Evolutionary conservation across 352 stramenopile species (phyloP).

Genomic region (Pythium biforme): DNA sequence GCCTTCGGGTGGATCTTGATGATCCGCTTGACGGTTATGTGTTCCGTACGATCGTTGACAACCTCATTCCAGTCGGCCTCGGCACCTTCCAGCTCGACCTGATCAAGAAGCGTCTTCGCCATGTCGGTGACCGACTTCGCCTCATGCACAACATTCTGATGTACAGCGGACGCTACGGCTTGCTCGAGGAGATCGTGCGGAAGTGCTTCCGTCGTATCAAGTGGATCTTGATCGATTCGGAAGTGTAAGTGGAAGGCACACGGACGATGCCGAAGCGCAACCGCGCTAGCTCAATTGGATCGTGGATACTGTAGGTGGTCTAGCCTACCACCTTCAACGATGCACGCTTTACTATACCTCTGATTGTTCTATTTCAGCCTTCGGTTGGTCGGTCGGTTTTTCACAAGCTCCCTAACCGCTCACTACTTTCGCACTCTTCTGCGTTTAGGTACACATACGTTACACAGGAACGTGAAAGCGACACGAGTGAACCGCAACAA

Average conservation of each 20-base stretch:
- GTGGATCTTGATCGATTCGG: slow-evolving; percentile 91
- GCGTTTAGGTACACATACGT: neutral
- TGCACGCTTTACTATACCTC: neutral
- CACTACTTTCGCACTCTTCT: neutral
- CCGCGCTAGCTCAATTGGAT: slow-evolving; percentile 1
- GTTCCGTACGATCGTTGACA: slow-evolving; percentile 86
- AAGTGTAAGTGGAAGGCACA: slow-evolving; percentile 51
- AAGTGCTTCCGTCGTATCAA: slow-evolving; percentile 92
- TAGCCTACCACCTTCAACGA: neutral
- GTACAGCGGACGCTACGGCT: slow-evolving; percentile 80
- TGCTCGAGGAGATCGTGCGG: slow-evolving; percentile 87
- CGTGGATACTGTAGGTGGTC: slow-evolving; percentile 7
- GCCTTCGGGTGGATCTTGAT: slow-evolving; percentile 62
- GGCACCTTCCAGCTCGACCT: slow-evolving; percentile 83
- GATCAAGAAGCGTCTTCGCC: slow-evolving; percentile 88
- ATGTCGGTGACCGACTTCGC: slow-evolving; percentile 81
- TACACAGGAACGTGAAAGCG: neutral
- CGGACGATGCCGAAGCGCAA: neutral
- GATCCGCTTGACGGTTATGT: slow-evolving; percentile 84
- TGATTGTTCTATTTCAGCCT: neutral
- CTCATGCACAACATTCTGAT: slow-evolving; percentile 91
- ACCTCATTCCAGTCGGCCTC: slow-evolving; percentile 75
- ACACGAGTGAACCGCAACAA: neutral
- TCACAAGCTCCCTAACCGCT: neutral
- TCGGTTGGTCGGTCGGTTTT: slow-evolving; percentile 1